Evolutionary conservation across 768 basidiomycete species (phyloP), one percentile per base, ranked within the genome.

Genomic region (Xerocomus potaroensis): DNA sequence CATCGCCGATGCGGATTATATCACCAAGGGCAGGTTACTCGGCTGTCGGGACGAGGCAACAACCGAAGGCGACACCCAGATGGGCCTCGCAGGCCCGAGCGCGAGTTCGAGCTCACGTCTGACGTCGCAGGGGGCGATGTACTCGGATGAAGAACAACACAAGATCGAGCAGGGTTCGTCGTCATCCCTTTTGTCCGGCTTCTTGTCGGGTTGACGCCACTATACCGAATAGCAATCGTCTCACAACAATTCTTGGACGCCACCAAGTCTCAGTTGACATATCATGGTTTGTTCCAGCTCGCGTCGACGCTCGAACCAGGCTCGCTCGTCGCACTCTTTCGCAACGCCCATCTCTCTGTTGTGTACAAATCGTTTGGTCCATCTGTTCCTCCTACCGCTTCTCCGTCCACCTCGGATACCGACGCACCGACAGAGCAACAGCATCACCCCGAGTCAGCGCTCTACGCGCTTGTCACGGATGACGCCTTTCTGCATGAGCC

Each of bases 391-490:
- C n/a, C n/a, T n/a, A n/a, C 41, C 0, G 59, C 35, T 14, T 12
- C 35, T 19, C 37, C 37, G 16, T 5, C 37, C 6, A 5, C 35
- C 12, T 7, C 22, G 21, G 23, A 21, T 12, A 11, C 21, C 7
- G 22, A 27, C 5, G 18, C 18, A 26, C 8, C 10, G 6, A 16
- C 27, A 2, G 18, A 21, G 0, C 18, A 19, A 14, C 3, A 19
- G n/a, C 0, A 8, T 19, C 12, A 19, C 14, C 29, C 5, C 21
- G 70, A 68, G 24, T 47, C 75, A 0, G 75, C 79, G 5, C 70
- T 96, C 7, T 94, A 90, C 63, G 79, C 81, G 2, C 83, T 96
- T 50, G 90, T 85, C 11, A 93, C 93, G 0, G 93, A 96, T 63
- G 75, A 87, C 32, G 79, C 83, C 15, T 92, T 96, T 63, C 67